A percentile compares a stretch with the other conserved stretches of the same genome.
These are phyloP conservation scores for Coprinopsis strossmayeri DNA, from an alignment of 768 basidiomycete species.

Conservation along the genomic window DNA sequence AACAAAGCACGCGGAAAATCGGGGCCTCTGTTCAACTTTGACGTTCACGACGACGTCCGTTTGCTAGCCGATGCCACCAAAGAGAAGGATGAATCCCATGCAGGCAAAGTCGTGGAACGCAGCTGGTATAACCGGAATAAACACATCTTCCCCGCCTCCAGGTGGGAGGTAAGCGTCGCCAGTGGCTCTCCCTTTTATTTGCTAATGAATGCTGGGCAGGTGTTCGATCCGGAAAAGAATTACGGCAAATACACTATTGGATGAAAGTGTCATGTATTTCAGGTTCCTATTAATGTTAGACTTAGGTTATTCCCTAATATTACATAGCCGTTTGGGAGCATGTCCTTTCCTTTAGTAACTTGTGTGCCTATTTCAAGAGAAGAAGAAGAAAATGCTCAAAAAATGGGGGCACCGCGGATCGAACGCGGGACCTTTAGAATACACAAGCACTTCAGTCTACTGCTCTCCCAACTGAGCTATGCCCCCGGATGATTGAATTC, in stretches of 20 bases:
- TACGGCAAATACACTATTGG: slow-evolving; percentile 89
- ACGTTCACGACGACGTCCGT: slow-evolving; percentile 98
- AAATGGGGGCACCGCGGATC: slow-evolving; percentile 69
- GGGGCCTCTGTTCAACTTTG: slow-evolving; percentile 96
- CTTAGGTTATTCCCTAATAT: no score
- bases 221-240: slow-evolving; percentile 91
- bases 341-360: no score
- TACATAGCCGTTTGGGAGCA: no score
- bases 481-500: slow-evolving; percentile 30
- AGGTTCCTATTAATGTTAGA: no score
- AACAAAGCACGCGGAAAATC: slow-evolving; percentile 99
- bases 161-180: slow-evolving; percentile 79
- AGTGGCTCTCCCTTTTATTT: background rate
- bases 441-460: slow-evolving; percentile 56
- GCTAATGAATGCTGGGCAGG: slow-evolving; percentile 34
- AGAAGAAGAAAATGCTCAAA: no score
- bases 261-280: slow-evolving; percentile 13
- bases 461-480: slow-evolving; percentile 76
- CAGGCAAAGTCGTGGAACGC: slow-evolving; percentile 96
- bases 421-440: slow-evolving; percentile 75
- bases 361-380: no score
- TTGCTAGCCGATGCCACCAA: slow-evolving; percentile 89
- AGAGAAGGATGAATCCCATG: slow-evolving; percentile 98
- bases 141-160: slow-evolving; percentile 93
- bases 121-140: slow-evolving; percentile 95